Base-by-base conservation (phyloP, 2,329 filamentous ascomycete genomes). In the Colletotrichum euphorbiae region DNA sequence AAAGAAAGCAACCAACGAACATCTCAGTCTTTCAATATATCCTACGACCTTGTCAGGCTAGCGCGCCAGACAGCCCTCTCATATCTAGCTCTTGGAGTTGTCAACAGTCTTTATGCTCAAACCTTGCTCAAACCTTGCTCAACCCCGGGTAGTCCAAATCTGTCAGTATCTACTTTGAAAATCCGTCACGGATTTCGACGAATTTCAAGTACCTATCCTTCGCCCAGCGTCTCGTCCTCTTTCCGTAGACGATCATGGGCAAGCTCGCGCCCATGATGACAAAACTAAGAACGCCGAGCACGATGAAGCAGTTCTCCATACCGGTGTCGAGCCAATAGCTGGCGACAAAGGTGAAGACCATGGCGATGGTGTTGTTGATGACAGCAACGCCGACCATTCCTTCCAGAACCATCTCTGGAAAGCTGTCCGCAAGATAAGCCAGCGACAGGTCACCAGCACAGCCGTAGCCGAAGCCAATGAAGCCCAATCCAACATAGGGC, bases 391-490 rank as follows among this genome's bases (percentile, higher is more conserved):
- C 85, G 1, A 87, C 85, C 85, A 87, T 87, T 31, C 85, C 85
- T 71, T 87, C 85, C 3, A 87, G 76, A 6, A 87, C 81, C 80
- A 86, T 86, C 38, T 86, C 85, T 1, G 85, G 84, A 66, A 87
- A 87, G 3, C 82, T 82, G 67, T 87, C 85, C 71, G 85, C 84
- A 4, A 87, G 76, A 67, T 87, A 87, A 0, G 85, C 83, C 79
- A 86, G 81, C 61, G 81, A 80, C 65, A 89, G 73, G 74, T 88
- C 86, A 6, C 86, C 86, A 2, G 85, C 85, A 57, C 85, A 88
- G 7, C 86, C 86, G 75, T 85, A 88, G 2, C 86, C 86, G 62
- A 89, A 88, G 4, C 86, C 86, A 31, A 87, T 87, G 70, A 88
- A 83, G 3, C 83, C 86, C 0, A 88, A 76, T 2, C 84, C 86